Evolutionary conservation across 192 early-diverging fungal species (phyloP), one percentile per base, ranked within the genome.

Genomic region (Coemansia umbellata): DNA sequence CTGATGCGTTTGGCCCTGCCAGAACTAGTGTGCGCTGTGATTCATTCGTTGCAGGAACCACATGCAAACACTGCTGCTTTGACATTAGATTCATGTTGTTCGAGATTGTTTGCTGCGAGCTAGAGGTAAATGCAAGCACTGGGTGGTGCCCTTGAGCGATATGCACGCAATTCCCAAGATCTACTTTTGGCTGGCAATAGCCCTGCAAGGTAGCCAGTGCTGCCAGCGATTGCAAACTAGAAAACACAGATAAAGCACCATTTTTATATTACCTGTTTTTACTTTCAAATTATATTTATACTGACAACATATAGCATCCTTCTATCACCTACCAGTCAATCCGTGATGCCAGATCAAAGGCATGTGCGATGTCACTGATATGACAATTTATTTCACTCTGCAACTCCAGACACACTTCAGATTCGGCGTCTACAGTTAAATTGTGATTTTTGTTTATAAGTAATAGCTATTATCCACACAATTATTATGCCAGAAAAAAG

Each of bases 1-100:
- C 94, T 5, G 88, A 92, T 13, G 70, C 85, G 52, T 97, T 97
- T 0, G 94, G 84, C 0, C 91, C 94, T 10, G 84, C 86, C 8
- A 97, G 49, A 3, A 95, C 55, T 41, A 90, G 74, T 3, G 87
- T 72, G 24, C 68, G 69, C 8, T 73, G 55, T 24, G 42, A 27
- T 37, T 22, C 59, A 17, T 31, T 43, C 1, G 50, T 22, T 3
- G 37, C 18, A 8, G 14, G 30, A 28, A 32, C 9, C 18, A 41
- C 31, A 40, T 63, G 60, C n/a, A 31, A 18, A 23, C 68, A 78
- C n/a, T 7, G 43, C 0, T 31, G 19, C 1, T 62, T 69, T 0
- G 74, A 71, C 5, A 26, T 26, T 3, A 95, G 13, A 11, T 69
- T 31, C 0, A 84, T 82, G 48, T 87, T 78, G 50, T 97, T 97